phyloP scores from a whole-genome alignment of 495 filamentous ascomycete species.

The Podospora comata region DNA sequence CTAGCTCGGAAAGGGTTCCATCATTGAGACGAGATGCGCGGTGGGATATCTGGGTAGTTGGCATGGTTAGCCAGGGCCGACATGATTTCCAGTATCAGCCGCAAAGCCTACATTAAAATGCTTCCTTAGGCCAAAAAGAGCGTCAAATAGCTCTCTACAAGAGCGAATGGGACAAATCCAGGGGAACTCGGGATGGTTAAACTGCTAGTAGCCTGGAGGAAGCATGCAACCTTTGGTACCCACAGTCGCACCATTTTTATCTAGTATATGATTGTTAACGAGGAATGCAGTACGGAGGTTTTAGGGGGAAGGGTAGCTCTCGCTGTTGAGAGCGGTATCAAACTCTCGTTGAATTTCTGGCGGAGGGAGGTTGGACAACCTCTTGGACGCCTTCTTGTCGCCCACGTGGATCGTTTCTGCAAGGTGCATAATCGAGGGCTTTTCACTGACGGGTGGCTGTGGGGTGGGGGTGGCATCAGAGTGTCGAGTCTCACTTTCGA shows the following conservation, averaged over 20 bases:
- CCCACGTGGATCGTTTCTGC: neutral
- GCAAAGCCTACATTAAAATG: constrained; percentile 28
- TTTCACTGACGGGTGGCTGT: neutral
- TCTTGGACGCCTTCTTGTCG: neutral
- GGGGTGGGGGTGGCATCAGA: neutral
- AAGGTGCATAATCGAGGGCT: neutral
- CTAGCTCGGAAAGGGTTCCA: constrained; percentile 28
- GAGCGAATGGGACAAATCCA: constrained; percentile 36
- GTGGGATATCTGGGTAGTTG: constrained; percentile 7
- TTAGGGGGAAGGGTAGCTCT: neutral
- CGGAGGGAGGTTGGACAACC: neutral
- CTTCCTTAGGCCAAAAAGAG: constrained; percentile 22
- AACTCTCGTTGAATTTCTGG: constrained; percentile 8
- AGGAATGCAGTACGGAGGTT: too few species aligned
- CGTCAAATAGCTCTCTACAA: constrained; percentile 25
- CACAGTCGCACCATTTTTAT: neutral
- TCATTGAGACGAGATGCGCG: constrained; percentile 24
- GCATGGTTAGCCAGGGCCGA: neutral
- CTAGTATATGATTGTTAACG: neutral
- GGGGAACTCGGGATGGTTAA: constrained; percentile 20
- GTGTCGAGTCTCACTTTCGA: neutral
- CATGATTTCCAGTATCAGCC: neutral
- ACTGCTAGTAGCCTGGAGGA: constrained; percentile 25
- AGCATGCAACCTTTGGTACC: constrained; percentile 28
- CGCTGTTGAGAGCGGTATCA: constrained; percentile 11